These are phyloP conservation scores for Infundibulicybe gibba DNA, from an alignment of 768 basidiomycete species.

Conservation along the genomic window DNA sequence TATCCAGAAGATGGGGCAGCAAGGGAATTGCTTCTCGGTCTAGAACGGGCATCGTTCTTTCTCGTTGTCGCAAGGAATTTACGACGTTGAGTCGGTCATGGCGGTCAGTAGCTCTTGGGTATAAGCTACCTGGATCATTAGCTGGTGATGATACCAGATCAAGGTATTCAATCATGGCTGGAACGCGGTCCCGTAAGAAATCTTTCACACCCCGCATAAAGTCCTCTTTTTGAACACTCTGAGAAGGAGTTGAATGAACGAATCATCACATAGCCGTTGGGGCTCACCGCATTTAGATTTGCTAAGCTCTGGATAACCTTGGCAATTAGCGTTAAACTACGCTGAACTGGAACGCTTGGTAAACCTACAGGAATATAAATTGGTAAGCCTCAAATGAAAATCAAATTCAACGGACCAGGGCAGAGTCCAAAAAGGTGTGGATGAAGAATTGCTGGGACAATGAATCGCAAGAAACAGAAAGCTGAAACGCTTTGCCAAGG, in stretches of 20 bases:
- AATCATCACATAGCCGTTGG: neutral
- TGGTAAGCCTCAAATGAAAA: neutral
- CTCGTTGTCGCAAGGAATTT: constrained; percentile 56
- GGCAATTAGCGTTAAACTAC: constrained; percentile 81
- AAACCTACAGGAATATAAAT: constrained; percentile 44
- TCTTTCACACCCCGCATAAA: constrained; percentile 76
- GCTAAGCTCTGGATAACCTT: constrained; percentile 90
- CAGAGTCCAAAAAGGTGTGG: constrained; percentile 81
- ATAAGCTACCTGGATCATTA: constrained; percentile 15
- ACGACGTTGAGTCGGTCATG: constrained; percentile 52
- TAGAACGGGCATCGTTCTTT: constrained; percentile 49
- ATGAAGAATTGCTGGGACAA: constrained; percentile 87
- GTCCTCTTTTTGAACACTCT: constrained; percentile 74
- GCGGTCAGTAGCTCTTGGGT: constrained; percentile 24
- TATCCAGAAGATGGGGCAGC: constrained; percentile 72
- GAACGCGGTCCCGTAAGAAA: constrained; percentile 61
- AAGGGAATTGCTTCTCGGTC: constrained; percentile 69
- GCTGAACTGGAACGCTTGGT: constrained; percentile 62
- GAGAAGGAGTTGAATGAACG: neutral
- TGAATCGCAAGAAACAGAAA: constrained; percentile 86
- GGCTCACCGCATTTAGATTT: constrained; percentile 71
- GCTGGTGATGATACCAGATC: constrained; percentile 61
- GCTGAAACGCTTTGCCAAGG: constrained; percentile 85
- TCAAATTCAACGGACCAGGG: constrained; percentile 50
- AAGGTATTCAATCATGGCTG: constrained; percentile 80